A percentile compares a stretch with the other conserved stretches of the same genome.
phyloP scores from a whole-genome alignment of 805 yeast genomes.

The Huiozyma sinensis region DNA sequence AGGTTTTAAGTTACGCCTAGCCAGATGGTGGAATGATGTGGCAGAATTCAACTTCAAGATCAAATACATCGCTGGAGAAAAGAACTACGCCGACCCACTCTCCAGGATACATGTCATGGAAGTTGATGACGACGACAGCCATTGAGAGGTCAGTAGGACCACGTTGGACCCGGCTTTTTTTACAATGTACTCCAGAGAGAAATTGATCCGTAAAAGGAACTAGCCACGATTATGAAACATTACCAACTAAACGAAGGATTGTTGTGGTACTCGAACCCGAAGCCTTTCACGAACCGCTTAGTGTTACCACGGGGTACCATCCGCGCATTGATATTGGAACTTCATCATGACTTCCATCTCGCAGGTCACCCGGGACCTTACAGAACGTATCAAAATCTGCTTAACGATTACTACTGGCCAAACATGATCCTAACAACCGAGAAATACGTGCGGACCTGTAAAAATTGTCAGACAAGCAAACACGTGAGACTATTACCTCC shows the following conservation, averaged over 20 bases:
- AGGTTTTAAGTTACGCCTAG: background rate
- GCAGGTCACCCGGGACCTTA: slow-evolving; percentile 1
- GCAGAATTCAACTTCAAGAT: slow-evolving; percentile 1
- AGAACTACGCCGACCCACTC: background rate
- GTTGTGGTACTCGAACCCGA: too few relatives aligned
- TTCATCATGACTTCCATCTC: too few relatives aligned
- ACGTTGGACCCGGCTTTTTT: too few relatives aligned
- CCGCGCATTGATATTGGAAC: too few relatives aligned
- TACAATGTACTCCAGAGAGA: too few relatives aligned
- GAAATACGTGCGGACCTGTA: background rate
- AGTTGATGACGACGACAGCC: too few relatives aligned
- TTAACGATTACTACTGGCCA: background rate
- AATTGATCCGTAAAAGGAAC: too few relatives aligned
- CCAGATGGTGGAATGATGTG: slow-evolving; percentile 1
- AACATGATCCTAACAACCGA: background rate
- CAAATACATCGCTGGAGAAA: background rate
- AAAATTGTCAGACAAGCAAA: background rate
- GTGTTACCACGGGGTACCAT: too few relatives aligned
- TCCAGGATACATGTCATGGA: background rate
- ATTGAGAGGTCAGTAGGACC: too few relatives aligned
- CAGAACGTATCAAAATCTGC: background rate
- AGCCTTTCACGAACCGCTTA: too few relatives aligned
- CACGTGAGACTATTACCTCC: background rate
- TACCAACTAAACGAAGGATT: too few relatives aligned
- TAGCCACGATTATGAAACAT: background rate